phyloP scores from a whole-genome alignment of 768 basidiomycete genomes.

The Tulasnella calospora region DNA sequence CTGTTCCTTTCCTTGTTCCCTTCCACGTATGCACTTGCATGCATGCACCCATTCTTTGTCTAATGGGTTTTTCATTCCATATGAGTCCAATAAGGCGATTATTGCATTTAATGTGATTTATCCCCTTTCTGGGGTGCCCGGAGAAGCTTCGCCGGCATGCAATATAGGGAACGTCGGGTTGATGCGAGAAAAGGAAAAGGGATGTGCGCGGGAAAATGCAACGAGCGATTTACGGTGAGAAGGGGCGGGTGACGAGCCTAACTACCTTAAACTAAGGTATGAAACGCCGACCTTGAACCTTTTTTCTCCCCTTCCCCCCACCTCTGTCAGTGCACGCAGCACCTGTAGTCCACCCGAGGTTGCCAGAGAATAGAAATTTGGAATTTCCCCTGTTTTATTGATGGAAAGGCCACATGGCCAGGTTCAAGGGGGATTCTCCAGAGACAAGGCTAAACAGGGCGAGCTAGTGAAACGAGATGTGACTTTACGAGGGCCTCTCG shows the following conservation, averaged over 20 bases:
- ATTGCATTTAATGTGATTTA: neutral
- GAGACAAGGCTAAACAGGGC: neutral
- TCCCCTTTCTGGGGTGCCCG: neutral
- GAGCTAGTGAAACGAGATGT: neutral
- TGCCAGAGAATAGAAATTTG: neutral
- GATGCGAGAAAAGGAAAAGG: neutral
- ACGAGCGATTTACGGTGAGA: neutral
- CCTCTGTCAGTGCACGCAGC: neutral
- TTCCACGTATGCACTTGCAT: neutral
- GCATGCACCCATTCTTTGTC: neutral
- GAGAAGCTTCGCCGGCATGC: neutral
- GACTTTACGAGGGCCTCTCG: neutral
- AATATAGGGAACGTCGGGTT: neutral
- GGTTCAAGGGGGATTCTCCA: neutral
- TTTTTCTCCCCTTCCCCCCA: neutral
- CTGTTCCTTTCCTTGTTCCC: neutral
- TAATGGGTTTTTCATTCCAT: neutral
- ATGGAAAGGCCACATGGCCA: neutral
- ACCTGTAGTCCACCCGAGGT: no score
- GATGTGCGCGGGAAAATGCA: neutral
- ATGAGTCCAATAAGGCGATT: neutral
- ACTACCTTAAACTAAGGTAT: slow-evolving; percentile 2
- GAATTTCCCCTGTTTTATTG: neutral
- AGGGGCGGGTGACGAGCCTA: slow-evolving; percentile 1
- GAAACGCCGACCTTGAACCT: slow-evolving; percentile 11